These are phyloP conservation scores for Orbilia javanica DNA, from an alignment of 2,329 filamentous ascomycete species.

Conservation along the genomic window DNA sequence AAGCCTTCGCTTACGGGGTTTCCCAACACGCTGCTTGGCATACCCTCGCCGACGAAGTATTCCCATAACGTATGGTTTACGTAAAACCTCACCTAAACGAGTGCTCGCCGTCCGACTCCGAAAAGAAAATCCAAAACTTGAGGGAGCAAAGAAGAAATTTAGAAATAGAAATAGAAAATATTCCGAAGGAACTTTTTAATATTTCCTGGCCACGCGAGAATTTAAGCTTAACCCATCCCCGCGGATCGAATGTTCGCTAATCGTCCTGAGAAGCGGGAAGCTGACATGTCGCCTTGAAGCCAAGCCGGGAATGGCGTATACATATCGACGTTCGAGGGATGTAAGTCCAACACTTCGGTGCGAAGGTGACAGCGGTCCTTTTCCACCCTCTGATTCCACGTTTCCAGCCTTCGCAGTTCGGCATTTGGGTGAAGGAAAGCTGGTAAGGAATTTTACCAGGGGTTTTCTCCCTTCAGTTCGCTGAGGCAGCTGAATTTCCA, in stretches of 20 bases:
- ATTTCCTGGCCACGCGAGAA: constrained; percentile 40
- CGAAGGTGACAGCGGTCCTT: background rate
- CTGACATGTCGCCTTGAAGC: constrained; percentile 8
- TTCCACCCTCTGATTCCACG: background rate
- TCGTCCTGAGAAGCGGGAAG: constrained; percentile 27
- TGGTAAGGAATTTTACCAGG: background rate
- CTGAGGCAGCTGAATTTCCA: background rate
- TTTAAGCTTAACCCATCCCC: constrained; percentile 43
- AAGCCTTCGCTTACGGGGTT: background rate
- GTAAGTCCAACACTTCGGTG: constrained; percentile 22
- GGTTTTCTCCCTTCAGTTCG: background rate
- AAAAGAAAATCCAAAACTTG: background rate
- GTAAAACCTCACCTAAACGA: constrained; percentile 54
- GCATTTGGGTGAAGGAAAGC: background rate
- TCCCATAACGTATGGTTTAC: constrained; percentile 58
- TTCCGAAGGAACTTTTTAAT: constrained; percentile 24
- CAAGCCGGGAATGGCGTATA: constrained; percentile 47
- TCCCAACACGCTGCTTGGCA: constrained; percentile 33
- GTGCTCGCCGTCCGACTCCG: constrained; percentile 26
- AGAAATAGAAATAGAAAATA: constrained; percentile 9
- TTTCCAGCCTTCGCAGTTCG: constrained; percentile 4
- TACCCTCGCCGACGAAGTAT: constrained; percentile 26
- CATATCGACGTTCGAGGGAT: constrained; percentile 15
- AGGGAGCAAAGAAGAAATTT: background rate
- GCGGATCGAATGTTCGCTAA: constrained; percentile 46